Conservation (phyloP, 2,329 filamentous ascomycete genomes). For the Alternaria novae-zelandiae region DNA sequence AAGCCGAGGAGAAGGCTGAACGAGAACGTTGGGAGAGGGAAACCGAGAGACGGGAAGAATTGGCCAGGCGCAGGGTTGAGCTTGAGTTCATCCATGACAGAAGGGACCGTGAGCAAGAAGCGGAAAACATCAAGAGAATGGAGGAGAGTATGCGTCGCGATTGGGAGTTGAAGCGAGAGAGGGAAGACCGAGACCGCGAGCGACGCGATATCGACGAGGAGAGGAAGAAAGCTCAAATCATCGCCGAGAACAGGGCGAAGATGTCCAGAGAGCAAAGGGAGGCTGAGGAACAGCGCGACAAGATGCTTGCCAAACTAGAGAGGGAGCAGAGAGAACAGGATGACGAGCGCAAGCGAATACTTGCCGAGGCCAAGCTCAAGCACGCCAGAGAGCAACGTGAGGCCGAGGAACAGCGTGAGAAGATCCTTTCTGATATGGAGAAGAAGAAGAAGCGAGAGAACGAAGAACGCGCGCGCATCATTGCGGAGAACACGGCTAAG, state of each 20-base stretch:
- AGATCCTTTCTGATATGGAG: constrained; percentile 45
- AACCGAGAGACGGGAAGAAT: constrained; percentile 48
- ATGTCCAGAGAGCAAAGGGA: constrained; percentile 26
- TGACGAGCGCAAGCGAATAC: constrained; percentile 36
- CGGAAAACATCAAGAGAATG: constrained; percentile 30
- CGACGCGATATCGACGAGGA: constrained; percentile 48
- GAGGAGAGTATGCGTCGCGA: constrained; percentile 42
- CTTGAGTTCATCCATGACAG: constrained; percentile 46
- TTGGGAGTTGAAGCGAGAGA: constrained; percentile 38
- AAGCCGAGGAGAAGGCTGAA: constrained; percentile 44
- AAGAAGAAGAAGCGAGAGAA: constrained; percentile 48
- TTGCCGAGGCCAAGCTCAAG: constrained; percentile 39
- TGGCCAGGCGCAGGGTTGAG: constrained; percentile 42
- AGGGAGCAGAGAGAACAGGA: constrained; percentile 37
- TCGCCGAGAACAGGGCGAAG: constrained; percentile 43
- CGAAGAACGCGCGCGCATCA: constrained; percentile 32
- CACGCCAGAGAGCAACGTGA: constrained; percentile 36
- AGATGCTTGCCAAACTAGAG: constrained; percentile 31
- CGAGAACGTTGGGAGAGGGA: constrained; percentile 44
- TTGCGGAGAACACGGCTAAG: constrained; percentile 40
- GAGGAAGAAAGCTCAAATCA: constrained; percentile 49
- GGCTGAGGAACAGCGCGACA: constrained; percentile 33
- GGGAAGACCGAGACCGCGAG: constrained; percentile 44
- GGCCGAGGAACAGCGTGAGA: constrained; percentile 33
- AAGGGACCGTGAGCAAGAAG: constrained; percentile 39